phyloP scores from a whole-genome alignment of 2,329 filamentous ascomycete species.

The Cryphonectria naterciae region DNA sequence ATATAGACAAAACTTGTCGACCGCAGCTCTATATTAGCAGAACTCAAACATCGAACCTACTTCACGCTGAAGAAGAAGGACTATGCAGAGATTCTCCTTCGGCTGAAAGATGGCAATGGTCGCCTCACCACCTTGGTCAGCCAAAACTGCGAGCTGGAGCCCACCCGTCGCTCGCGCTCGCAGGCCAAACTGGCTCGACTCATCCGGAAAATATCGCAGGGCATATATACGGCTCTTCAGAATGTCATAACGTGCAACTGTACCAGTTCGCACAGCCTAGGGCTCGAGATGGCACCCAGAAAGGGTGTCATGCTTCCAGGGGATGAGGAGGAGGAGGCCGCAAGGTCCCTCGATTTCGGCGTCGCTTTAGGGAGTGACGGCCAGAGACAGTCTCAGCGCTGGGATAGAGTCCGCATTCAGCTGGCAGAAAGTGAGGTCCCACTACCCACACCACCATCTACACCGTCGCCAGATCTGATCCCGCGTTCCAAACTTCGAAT shows the following conservation, averaged over 20 bases:
- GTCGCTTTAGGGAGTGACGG: neutral
- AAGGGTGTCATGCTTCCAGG: conserved; percentile 8
- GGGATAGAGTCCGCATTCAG: conserved; percentile 6
- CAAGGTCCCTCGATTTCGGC: neutral
- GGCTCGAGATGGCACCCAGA: conserved; percentile 7
- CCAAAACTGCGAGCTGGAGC: conserved; percentile 21
- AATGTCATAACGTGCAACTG: conserved; percentile 13
- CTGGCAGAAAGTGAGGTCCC: neutral
- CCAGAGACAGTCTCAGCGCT: conserved; percentile 2
- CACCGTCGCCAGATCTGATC: neutral
- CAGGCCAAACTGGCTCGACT: conserved; percentile 10
- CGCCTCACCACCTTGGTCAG: conserved; percentile 17
- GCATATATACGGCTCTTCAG: conserved; percentile 3
- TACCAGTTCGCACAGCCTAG: conserved; percentile 9
- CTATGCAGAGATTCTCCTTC: conserved; percentile 16
- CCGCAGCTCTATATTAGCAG: conserved; percentile 13
- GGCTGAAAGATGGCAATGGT: conserved; percentile 20
- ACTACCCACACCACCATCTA: conserved; percentile 3
- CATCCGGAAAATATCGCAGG: conserved; percentile 7
- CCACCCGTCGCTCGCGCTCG: conserved; percentile 5
- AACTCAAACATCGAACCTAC: conserved; percentile 15
- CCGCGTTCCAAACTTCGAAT: neutral
- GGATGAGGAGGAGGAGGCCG: neutral
- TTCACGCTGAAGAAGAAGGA: conserved; percentile 28
- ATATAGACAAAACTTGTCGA: conserved; percentile 10